Evolutionary conservation across 805 yeast species (phyloP).

Genomic region (Blastobotrys chiropterorum): DNA sequence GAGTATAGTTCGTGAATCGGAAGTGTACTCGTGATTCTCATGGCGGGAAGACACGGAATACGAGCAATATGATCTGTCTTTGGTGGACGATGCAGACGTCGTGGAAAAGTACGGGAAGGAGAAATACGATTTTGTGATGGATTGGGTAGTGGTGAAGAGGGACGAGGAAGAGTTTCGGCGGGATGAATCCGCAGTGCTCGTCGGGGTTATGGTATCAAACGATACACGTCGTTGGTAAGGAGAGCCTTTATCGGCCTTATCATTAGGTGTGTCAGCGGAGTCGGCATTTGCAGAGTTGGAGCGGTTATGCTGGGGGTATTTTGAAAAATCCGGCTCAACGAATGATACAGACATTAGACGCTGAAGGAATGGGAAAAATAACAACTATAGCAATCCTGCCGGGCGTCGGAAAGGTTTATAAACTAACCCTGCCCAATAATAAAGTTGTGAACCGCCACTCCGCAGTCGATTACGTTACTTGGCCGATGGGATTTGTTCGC

Average conservation of each 20-base stretch:
- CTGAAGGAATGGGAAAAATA: neutral
- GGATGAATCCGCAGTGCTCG: slow-evolving; percentile 1
- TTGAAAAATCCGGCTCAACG: slow-evolving; percentile 17
- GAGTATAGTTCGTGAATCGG: slow-evolving; percentile 16
- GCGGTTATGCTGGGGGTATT: slow-evolving; percentile 8
- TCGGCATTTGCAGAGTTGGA: neutral
- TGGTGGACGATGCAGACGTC: slow-evolving; percentile 2
- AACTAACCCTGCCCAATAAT: too few relatives aligned
- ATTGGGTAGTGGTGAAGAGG: neutral
- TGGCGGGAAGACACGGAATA: slow-evolving; percentile 19
- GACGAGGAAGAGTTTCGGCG: neutral
- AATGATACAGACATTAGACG: slow-evolving; percentile 17
- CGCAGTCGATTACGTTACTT: neutral
- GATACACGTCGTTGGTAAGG: slow-evolving; percentile 11
- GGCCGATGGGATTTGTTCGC: neutral
- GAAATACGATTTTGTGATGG: neutral
- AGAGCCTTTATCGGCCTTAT: neutral
- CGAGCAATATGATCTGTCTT: slow-evolving; percentile 13
- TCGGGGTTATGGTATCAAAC: slow-evolving; percentile 18
- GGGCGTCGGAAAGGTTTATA: neutral
- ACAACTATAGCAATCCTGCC: neutral
- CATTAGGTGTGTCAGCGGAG: neutral
- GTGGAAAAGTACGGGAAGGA: slow-evolving; percentile 1
- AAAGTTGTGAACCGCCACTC: neutral
- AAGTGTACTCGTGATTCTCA: slow-evolving; percentile 5